These are phyloP conservation scores for bread wheat (Triticum aestivum) DNA, from an alignment of 176 grass and related monocot species.

Conservation along the genomic window DNA sequence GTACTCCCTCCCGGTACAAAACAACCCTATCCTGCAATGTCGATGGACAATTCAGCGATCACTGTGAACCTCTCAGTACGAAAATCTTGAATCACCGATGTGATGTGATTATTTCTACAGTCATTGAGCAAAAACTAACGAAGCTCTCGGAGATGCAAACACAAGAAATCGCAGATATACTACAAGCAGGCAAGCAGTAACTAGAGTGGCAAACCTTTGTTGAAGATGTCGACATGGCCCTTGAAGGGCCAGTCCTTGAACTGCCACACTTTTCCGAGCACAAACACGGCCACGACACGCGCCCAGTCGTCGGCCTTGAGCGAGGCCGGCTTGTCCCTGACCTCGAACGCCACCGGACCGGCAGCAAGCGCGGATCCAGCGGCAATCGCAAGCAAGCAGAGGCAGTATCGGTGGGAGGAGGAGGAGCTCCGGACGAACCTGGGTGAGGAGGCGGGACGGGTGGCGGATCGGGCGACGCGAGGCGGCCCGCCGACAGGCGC, in stretches of 20 bases:
- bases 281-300: too few relatives aligned
- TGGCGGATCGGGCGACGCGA: too few relatives aligned
- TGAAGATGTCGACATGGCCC: conserved; percentile 94
- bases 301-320: conserved; percentile 37
- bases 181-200: not conserved
- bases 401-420: too few relatives aligned
- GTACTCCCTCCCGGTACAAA: not conserved
- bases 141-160: not conserved
- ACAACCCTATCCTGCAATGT: not conserved
- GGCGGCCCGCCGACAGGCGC: too few relatives aligned
- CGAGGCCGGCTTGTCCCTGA: conserved; percentile 75
- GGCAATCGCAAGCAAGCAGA: too few relatives aligned
- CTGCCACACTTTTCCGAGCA: too few relatives aligned
- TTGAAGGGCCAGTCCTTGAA: conserved; percentile 41
- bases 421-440: too few relatives aligned
- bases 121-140: not conserved
- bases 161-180: not conserved
- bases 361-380: too few relatives aligned
- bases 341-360: conserved; percentile 58
- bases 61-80: not conserved
- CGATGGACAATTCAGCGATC: not conserved
- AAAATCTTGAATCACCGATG: not conserved
- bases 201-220: conserved; percentile 53
- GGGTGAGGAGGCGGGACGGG: too few relatives aligned
- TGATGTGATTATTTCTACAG: not conserved